These are phyloP conservation scores for Leccinum broughii DNA, from an alignment of 768 basidiomycete species.

Conservation along the genomic window DNA sequence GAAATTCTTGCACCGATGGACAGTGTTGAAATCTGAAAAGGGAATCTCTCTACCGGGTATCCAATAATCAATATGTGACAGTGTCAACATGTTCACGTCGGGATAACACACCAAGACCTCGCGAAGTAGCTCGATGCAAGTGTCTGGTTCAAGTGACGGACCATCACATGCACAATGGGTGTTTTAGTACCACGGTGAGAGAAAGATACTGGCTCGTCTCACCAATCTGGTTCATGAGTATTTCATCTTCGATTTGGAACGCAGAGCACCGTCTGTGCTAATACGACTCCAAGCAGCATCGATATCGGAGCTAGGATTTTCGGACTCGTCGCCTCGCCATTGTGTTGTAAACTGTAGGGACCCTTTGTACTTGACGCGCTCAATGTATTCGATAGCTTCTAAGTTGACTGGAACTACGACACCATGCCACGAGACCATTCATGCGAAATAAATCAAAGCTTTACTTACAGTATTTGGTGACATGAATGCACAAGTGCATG, in stretches of 20 bases:
- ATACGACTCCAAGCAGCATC: constrained; percentile 12
- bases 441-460: not conserved
- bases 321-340: constrained; percentile 12
- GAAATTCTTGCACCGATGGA: constrained; percentile 58
- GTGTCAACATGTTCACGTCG: constrained; percentile 7
- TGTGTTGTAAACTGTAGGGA: constrained; percentile 1
- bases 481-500: not conserved
- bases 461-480: constrained; percentile 10
- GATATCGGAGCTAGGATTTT: constrained; percentile 8
- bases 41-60: not conserved
- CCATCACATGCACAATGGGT: too few species aligned
- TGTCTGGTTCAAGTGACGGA: not conserved
- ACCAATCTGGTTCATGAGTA: constrained; percentile 8
- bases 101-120: constrained; percentile 14
- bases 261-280: constrained; percentile 2
- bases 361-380: constrained; percentile 6
- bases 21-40: not conserved
- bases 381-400: constrained; percentile 10
- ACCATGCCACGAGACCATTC: not conserved
- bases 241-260: constrained; percentile 4
- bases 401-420: constrained; percentile 9
- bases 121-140: constrained; percentile 6
- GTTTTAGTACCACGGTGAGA: too few species aligned
- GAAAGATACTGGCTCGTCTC: not conserved
- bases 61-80: constrained; percentile 3